These are phyloP conservation scores for Quercus agrifolia DNA, from an alignment of 306 rosid species.

Conservation along the genomic window DNA sequence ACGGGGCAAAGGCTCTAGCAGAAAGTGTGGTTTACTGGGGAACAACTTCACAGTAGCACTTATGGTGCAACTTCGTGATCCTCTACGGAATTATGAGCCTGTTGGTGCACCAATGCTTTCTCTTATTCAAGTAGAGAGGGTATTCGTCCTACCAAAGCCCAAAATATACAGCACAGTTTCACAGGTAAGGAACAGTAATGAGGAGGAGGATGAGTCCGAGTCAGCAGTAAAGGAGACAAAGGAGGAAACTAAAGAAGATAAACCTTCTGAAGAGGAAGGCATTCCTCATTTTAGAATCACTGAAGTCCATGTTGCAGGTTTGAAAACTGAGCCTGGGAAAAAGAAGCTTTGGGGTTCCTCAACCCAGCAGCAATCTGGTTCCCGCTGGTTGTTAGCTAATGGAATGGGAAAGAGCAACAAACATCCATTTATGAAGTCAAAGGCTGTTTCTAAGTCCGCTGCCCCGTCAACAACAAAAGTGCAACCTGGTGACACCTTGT, in stretches of 20 bases:
- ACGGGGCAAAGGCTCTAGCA: constrained; percentile 46
- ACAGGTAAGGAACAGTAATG: constrained; percentile 30
- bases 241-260: constrained; percentile 40
- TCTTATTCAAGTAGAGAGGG: constrained; percentile 90
- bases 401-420: constrained; percentile 80
- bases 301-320: constrained; percentile 80
- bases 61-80: constrained; percentile 94
- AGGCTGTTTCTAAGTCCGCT: constrained; percentile 39
- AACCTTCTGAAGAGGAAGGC: constrained; percentile 43
- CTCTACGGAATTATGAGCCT: constrained; percentile 73
- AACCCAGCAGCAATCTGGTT: constrained; percentile 65
- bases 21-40: constrained; percentile 75
- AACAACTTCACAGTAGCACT: constrained; percentile 82
- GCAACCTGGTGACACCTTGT: constrained; percentile 66
- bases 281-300: constrained; percentile 72
- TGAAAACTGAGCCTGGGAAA: constrained; percentile 43
- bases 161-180: constrained; percentile 48
- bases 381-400: constrained; percentile 90
- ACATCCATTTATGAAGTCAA: constrained; percentile 58
- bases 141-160: constrained; percentile 77
- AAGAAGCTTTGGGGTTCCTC: constrained; percentile 64
- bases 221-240: constrained; percentile 32
- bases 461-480: constrained; percentile 42
- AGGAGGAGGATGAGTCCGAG: constrained; percentile 48
- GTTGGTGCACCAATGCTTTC: constrained; percentile 90